Evolutionary conservation across 192 early-diverging fungal genomes (phyloP).

Genomic region (Podila epicladia): DNA sequence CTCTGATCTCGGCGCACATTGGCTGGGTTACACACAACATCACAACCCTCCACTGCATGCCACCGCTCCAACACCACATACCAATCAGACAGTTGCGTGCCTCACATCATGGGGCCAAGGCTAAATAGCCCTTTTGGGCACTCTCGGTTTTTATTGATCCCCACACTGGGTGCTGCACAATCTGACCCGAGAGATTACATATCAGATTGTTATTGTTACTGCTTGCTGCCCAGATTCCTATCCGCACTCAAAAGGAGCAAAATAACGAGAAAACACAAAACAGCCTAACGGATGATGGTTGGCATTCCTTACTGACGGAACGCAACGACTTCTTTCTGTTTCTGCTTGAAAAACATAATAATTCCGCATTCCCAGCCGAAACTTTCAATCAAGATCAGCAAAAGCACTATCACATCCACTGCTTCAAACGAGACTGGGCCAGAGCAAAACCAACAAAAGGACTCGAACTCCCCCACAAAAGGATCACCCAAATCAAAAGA

Average conservation of each 20-base stretch:
- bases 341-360: neutral
- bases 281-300: neutral
- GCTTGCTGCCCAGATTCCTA: neutral
- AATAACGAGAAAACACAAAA: neutral
- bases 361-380: slow-evolving; percentile 15
- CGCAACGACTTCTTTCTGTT: neutral
- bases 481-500: neutral
- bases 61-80: too few species aligned
- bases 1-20: too few species aligned
- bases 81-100: too few species aligned
- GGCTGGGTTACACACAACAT: too few species aligned
- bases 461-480: neutral
- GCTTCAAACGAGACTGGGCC: slow-evolving; percentile 9
- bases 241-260: neutral
- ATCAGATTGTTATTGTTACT: neutral
- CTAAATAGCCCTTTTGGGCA: too few species aligned
- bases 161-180: too few species aligned
- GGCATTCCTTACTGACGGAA: neutral
- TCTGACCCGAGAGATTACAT: too few species aligned
- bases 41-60: too few species aligned
- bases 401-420: slow-evolving; percentile 27
- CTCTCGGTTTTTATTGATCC: too few species aligned
- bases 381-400: slow-evolving; percentile 44
- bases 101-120: too few species aligned
- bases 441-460: neutral